These are phyloP conservation scores for Tilletia horrida DNA, from an alignment of 1,284 basidiomycete species.

Conservation along the genomic window DNA sequence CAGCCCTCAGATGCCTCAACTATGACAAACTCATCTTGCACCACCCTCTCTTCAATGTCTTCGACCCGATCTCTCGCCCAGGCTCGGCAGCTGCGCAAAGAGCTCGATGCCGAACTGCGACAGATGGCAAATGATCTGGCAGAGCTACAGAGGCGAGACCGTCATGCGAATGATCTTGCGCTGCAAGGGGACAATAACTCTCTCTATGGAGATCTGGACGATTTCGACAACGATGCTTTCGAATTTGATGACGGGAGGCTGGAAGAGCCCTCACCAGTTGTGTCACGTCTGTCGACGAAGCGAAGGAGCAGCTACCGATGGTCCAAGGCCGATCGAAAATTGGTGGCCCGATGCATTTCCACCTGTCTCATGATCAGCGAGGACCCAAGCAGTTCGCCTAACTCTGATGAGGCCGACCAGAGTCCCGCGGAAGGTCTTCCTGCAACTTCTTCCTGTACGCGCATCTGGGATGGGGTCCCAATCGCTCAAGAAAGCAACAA, in stretches of 20 bases:
- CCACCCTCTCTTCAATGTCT: conserved; percentile 8
- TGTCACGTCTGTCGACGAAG: background rate
- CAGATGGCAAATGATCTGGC: conserved; percentile 12
- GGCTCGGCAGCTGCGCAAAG: conserved; percentile 8
- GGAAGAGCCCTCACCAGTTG: background rate
- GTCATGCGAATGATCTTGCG: background rate
- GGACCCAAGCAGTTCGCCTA: background rate
- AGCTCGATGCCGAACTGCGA: conserved; percentile 7
- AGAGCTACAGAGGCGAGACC: background rate
- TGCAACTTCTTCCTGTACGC: background rate
- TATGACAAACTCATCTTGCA: background rate
- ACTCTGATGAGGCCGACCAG: background rate
- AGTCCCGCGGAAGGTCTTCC: background rate
- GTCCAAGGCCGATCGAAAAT: background rate
- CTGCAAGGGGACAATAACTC: background rate
- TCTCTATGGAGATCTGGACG: background rate
- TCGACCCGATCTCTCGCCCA: conserved; percentile 8
- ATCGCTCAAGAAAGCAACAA: background rate
- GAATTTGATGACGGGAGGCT: conserved; percentile 4
- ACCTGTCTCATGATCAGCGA: background rate
- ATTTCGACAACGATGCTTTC: background rate
- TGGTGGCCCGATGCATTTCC: conserved; percentile 4
- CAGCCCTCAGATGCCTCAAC: conserved; percentile 10
- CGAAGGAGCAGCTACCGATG: conserved; percentile 8
- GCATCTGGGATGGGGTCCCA: conserved; percentile 5